Conservation (phyloP, 495 filamentous ascomycete genomes). For the Penicillium subrubescens region DNA sequence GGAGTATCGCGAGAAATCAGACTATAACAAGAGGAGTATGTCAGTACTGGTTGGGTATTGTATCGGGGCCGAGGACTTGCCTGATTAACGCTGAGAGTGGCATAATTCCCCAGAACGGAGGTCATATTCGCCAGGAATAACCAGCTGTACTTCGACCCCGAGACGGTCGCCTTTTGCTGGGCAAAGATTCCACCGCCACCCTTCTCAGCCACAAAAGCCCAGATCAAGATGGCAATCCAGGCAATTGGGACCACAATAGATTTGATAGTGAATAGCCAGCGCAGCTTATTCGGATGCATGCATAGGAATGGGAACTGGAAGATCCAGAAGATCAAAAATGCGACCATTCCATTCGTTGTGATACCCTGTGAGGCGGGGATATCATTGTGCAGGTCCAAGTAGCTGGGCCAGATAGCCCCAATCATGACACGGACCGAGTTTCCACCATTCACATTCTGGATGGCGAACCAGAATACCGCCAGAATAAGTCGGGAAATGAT, state of each 20-base stretch:
- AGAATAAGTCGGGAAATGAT: slow-evolving; percentile 69
- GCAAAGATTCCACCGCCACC: slow-evolving; percentile 35
- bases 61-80: slow-evolving; percentile 12
- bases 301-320: slow-evolving; percentile 51
- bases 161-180: slow-evolving; percentile 35
- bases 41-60: not conserved
- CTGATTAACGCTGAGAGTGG: slow-evolving; percentile 45
- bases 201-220: slow-evolving; percentile 47
- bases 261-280: slow-evolving; percentile 50
- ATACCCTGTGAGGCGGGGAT: slow-evolving; percentile 62
- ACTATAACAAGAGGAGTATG: slow-evolving; percentile 23
- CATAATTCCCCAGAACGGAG: slow-evolving; percentile 47
- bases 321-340: slow-evolving; percentile 60
- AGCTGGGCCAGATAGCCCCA: slow-evolving; percentile 68
- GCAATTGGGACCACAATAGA: slow-evolving; percentile 46
- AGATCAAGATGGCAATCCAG: slow-evolving; percentile 52
- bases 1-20: slow-evolving; percentile 53
- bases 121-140: slow-evolving; percentile 48
- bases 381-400: slow-evolving; percentile 53
- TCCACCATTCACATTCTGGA: slow-evolving; percentile 68
- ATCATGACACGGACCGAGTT: slow-evolving; percentile 68
- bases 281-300: slow-evolving; percentile 46
- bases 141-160: slow-evolving; percentile 44
- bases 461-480: slow-evolving; percentile 73
- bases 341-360: slow-evolving; percentile 64